A percentile compares a stretch with the other conserved stretches of the same genome.
Evolutionary conservation across 208 protist species (phyloP).

Genomic region (Porcisia deanei): DNA sequence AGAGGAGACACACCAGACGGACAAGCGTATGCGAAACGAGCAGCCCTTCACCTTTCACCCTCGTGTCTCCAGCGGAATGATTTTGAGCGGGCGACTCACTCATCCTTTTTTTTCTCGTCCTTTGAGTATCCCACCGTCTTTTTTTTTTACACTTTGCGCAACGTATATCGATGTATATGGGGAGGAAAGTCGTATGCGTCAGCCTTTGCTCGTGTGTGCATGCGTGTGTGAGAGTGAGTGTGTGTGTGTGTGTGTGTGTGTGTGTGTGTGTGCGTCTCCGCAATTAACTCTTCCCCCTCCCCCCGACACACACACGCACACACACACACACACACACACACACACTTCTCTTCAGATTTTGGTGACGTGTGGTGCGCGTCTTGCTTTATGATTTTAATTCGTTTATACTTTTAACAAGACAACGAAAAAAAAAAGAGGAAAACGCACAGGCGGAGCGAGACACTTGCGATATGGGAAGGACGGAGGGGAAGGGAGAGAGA

Average conservation of each 20-base stretch:
- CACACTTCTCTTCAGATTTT: not conserved
- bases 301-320: too few relatives aligned
- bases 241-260: not conserved
- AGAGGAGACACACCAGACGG: not conserved
- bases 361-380: not conserved
- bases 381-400: not conserved
- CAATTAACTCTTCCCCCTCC: not conserved
- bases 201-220: not conserved
- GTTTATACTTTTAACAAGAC: not conserved
- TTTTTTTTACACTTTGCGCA: not conserved
- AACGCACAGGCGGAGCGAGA: not conserved
- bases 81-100: not conserved
- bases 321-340: too few relatives aligned
- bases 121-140: not conserved
- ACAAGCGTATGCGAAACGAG: not conserved
- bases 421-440: constrained; percentile 4
- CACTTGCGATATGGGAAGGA: not conserved
- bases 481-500: not conserved
- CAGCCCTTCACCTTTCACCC: not conserved
- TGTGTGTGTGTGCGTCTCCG: not conserved
- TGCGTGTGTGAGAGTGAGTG: not conserved
- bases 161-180: not conserved
- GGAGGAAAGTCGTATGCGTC: not conserved
- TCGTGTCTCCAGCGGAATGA: not conserved
- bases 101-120: not conserved